Base-by-base conservation (phyloP, 345 rosid species). In the Cardiospermum halicacabum region DNA sequence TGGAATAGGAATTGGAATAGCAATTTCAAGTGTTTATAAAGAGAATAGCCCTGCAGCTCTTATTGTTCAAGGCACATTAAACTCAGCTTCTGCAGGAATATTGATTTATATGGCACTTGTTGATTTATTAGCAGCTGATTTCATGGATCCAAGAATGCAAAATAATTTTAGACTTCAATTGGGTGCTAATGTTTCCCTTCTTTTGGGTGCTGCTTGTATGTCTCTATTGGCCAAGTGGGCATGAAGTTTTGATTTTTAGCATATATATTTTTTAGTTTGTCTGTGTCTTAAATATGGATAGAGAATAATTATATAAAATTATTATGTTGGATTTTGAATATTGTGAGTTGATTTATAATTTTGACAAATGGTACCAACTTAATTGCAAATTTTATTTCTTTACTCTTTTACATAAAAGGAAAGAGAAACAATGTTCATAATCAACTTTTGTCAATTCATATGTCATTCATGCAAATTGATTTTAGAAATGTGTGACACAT, bases 91-190 rank as follows among this genome's bases (percentile, higher is more conserved):
- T 1, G 82, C 89, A 37, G 96, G 94, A 60, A 84, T 89, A 16
- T 75, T 89, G 66, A 82, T 82, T 9, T 87, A 87, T 69, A 85
- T 87, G 96, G 84, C 96, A 18, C 85, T 89, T 2, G 96, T 89
- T n/a, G 94, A 89, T 61, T 76, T 89, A n/a, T 70, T 85, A 19
- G 96, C 96, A 16, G 67, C 82, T 26, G 94, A 87, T 70, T 85
- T 87, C 56, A 79, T 84, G 81, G 80, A 66, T 55, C 83, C 91
- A 6, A 84, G 66, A 66, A 39, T 87, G 71, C 94, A 82, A 65
- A 57, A 58, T 53, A 85, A 79, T 54, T 13, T 69, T 2, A 80
- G 80, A 73, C 84, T 87, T 48, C 88, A 80, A 60, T 13, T 85
- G 7, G 84, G 86, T 0, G 88, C 91, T 0, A 69, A 82, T 59